Conservation (phyloP, 2,329 filamentous ascomycete species). For the Sphaerulina vaccinii region DNA sequence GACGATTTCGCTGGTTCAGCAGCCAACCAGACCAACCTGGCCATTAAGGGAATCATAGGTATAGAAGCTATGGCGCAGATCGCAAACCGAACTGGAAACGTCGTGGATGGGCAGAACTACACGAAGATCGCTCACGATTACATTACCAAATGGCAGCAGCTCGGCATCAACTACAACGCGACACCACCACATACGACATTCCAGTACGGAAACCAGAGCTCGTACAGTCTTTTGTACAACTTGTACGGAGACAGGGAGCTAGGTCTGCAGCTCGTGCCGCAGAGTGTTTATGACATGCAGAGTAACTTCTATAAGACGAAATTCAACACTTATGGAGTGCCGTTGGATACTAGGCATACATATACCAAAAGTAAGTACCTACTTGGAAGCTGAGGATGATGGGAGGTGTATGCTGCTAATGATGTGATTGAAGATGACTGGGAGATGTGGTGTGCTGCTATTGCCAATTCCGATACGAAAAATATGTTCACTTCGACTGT, state of each 20-base stretch:
- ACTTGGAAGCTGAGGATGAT: background rate
- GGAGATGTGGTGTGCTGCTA: constrained; percentile 53
- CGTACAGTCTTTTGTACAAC: constrained; percentile 53
- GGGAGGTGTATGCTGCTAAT: background rate
- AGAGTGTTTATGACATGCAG: constrained; percentile 54
- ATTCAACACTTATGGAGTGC: constrained; percentile 50
- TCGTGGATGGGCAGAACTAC: constrained; percentile 45
- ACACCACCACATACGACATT: constrained; percentile 50
- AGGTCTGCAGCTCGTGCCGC: constrained; percentile 49
- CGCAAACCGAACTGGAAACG: constrained; percentile 48
- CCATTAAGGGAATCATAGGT: constrained; percentile 60
- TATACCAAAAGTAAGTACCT: constrained; percentile 31
- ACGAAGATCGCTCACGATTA: constrained; percentile 51
- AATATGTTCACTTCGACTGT: constrained; percentile 49
- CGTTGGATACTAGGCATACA: constrained; percentile 52
- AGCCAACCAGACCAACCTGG: constrained; percentile 52
- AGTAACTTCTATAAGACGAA: constrained; percentile 55
- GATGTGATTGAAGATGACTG: constrained; percentile 44
- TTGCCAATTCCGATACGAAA: constrained; percentile 44
- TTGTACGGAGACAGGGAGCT: constrained; percentile 53
- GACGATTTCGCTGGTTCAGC: constrained; percentile 39
- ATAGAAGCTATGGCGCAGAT: constrained; percentile 59
- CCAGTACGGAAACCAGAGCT: constrained; percentile 43
- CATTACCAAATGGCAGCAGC: constrained; percentile 40
- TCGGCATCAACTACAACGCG: constrained; percentile 33